phyloP scores from a whole-genome alignment of 2,329 filamentous ascomycete species.

The Trichoderma atroviride region DNA sequence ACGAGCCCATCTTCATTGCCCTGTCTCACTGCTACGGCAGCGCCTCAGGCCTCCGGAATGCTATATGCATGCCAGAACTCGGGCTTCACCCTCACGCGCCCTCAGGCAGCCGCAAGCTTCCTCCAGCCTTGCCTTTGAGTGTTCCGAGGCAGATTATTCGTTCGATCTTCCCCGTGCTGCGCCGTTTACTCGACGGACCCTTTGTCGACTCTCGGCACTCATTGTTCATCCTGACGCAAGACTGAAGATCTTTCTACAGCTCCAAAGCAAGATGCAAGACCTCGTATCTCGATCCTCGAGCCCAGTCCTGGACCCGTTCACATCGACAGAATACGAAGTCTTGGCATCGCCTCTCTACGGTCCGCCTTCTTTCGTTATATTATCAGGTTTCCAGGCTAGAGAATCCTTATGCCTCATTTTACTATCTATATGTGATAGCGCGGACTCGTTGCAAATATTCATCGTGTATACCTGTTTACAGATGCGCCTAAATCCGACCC shows the following conservation, averaged over 20 bases:
- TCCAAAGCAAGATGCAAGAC: not conserved
- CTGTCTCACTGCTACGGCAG: slow-evolving; percentile 16
- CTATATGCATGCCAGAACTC: slow-evolving; percentile 20
- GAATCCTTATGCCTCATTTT: not conserved
- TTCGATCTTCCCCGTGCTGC: not conserved
- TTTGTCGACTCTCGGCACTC: slow-evolving; percentile 5
- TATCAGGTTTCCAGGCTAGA: not conserved
- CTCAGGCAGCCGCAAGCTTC: not conserved
- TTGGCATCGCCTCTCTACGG: not conserved
- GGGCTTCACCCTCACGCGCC: slow-evolving; percentile 7
- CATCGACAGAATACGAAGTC: not conserved
- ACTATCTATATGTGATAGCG: not conserved
- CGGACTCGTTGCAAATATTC: not conserved
- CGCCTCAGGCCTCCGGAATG: slow-evolving; percentile 24
- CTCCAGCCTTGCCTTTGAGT: slow-evolving; percentile 12
- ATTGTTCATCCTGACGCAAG: slow-evolving; percentile 26
- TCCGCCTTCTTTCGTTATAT: not conserved
- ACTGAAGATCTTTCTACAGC: slow-evolving; percentile 7
- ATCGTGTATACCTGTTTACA: not conserved
- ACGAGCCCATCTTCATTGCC: not conserved
- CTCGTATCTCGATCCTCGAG: not conserved
- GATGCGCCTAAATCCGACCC: not conserved
- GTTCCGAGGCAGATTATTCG: not conserved
- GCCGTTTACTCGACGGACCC: not conserved
- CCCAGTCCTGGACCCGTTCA: not conserved